Evolutionary conservation across 495 filamentous ascomycete species (phyloP), one percentile per base, ranked within the genome.

Genomic region (Parachaetomium inaequale): DNA sequence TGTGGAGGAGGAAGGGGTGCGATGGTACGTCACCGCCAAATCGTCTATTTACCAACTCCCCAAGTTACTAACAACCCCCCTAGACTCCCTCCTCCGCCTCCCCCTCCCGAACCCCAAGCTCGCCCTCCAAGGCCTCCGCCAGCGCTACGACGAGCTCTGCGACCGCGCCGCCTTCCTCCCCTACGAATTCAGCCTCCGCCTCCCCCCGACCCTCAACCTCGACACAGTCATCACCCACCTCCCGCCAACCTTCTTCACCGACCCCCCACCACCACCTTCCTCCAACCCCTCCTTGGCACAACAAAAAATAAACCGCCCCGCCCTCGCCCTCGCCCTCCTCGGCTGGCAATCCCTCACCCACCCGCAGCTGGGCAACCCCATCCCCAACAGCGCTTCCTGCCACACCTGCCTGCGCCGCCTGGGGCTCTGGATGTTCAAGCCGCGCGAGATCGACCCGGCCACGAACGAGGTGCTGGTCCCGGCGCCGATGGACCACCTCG

Each of bases 361-460:
- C 69, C 81, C 82, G 32, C 80, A 83, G 21, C 81, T 85, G 59
- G 75, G 75, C 50, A 56, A 28, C 28, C 64, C 73, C 28, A 78
- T 82, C 29, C 81, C 87, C 3, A 89, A 87, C 49, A 76, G 91
- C n/a, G 86, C 87, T 17, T 85, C 84, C 0, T 98, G 94, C 71
- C 77, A 83, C 51, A 88, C 88, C 40, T 98, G 94, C 70, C 91
- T 96, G 67, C 85, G 93, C 62, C 85, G 92, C 7, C 79, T 98
- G 1, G 94, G 95, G 0, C 82, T 98, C 7, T 98, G 94, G 94
- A 86, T 98, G 76, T 98, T 96, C 77, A 89, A 86, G 67, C 76
- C 78, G 65, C 84, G 82, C 62, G 75, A 81, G 62, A 66, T 83
- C 31, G 75, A 81, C 64, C 67, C 74, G 4, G 63, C 66, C 34